Base-by-base conservation (phyloP, 306 rosid species). In the Dalbergia cochinchinensis region DNA sequence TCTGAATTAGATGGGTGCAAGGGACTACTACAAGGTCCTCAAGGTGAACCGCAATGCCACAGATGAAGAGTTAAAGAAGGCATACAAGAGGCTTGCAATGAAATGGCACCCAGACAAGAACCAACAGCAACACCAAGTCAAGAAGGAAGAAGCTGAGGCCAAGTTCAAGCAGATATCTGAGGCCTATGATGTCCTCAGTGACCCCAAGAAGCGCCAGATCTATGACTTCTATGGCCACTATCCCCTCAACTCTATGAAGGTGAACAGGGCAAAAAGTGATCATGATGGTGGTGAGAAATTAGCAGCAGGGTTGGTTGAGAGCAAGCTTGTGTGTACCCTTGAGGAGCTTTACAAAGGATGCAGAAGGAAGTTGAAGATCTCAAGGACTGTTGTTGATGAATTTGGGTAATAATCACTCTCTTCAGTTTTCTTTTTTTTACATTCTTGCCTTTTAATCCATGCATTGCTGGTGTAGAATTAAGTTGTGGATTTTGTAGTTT, bases 261-360 rank as follows among this genome's bases (percentile, higher is more conserved):
- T 54, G 58, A 22, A 34, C 20, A 8, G 41, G 68, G 71, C 61
- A 20, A 55, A 51, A 4, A 69, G 77, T 3, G 77, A 57, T 13
- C 41, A 47, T 5, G 74, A 76, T 4, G 78, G 47, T 44, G 57
- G 51, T 11, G 80, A 19, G 37, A 78, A 79, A 26, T 26, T 26
- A 8, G 20, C 11, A 6, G 26, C 9, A 12, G 15, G 47, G 19
- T 59, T 20, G 3, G 76, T 70, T 39, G 94, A 90, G 90, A 85
- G 69, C 75, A 92, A 87, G 65, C 63, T 92, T 77, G 59, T 12
- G 26, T 90, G 91, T n/a, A 71, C 80, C 42, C 81, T 92, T 80
- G 97, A 92, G 69, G 93, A 92, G 34, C 90, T 92, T 69, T 92
- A 86, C 80, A 87, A 69, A 41, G 97, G 94, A 35, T 82, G 85